Conservation (phyloP, 2,329 filamentous ascomycete species). For the Cladophialophora exuberans region DNA sequence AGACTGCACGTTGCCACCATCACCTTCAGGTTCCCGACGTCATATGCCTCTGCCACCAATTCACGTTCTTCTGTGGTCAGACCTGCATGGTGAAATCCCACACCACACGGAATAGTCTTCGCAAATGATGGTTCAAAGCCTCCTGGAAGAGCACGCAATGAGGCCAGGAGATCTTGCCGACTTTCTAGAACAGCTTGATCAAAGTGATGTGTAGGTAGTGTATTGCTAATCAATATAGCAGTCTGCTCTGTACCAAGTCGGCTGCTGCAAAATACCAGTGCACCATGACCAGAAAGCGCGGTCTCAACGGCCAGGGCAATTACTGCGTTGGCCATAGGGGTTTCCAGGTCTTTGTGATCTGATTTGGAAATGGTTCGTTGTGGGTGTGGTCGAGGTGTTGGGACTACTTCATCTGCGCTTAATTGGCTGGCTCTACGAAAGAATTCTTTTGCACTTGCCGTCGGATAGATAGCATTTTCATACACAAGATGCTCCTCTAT, state of each 20-base stretch:
- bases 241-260: conserved; percentile 69
- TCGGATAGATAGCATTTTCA: conserved; percentile 68
- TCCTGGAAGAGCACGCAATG: conserved; percentile 66
- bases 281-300: conserved; percentile 68
- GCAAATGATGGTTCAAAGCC: conserved; percentile 69
- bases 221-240: conserved; percentile 68
- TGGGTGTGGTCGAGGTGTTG: conserved; percentile 34
- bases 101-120: conserved; percentile 66
- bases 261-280: conserved; percentile 73
- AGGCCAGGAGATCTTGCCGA: conserved; percentile 66
- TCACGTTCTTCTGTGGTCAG: conserved; percentile 77
- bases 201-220: conserved; percentile 59
- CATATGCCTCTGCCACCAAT: conserved; percentile 71
- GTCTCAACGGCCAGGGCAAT: conserved; percentile 72
- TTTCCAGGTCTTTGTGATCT: conserved; percentile 62
- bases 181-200: conserved; percentile 57
- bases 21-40: conserved; percentile 67
- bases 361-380: conserved; percentile 58
- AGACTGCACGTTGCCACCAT: conserved; percentile 78
- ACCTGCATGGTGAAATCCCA: conserved; percentile 70
- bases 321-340: conserved; percentile 70
- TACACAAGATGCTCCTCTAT: conserved; percentile 75
- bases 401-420: conserved; percentile 39
- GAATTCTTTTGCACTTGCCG: conserved; percentile 61
- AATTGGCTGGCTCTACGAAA: conserved; percentile 62